Percentiles rank a stretch among this genome's conserved stretches.
These are phyloP conservation scores for Lepidium sativum DNA, from an alignment of 345 rosid genomes.

Conservation along the genomic window DNA sequence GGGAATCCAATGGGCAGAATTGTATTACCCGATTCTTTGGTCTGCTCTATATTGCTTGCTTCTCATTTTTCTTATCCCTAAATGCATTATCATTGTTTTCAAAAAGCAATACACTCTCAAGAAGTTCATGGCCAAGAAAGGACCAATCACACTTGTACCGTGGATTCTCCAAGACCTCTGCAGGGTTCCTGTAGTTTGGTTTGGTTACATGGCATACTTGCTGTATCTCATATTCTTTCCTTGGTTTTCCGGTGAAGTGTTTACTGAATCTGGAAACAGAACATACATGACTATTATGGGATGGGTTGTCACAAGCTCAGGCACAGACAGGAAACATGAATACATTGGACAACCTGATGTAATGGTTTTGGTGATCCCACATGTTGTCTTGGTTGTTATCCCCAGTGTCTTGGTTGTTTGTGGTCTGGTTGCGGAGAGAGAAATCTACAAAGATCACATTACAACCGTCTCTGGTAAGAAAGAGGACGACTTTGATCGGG, in stretches of 20 bases:
- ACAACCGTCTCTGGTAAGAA: conserved; percentile 52
- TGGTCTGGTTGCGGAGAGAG: conserved; percentile 70
- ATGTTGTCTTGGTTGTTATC: conserved; percentile 54
- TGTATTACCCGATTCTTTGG: conserved; percentile 72
- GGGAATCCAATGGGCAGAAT: conserved; percentile 77
- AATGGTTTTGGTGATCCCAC: conserved; percentile 80
- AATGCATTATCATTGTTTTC: conserved; percentile 35
- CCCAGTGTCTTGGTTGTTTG: conserved; percentile 46
- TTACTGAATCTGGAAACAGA: conserved; percentile 38
- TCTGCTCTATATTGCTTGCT: conserved; percentile 34
- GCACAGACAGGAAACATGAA: conserved; percentile 29
- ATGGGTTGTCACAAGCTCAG: conserved; percentile 48
- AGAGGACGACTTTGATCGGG: conserved; percentile 49
- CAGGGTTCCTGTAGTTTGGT: conserved; percentile 55
- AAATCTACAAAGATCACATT: conserved; percentile 40
- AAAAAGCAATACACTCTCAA: conserved; percentile 50
- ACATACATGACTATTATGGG: conserved; percentile 86
- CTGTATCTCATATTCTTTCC: conserved; percentile 63
- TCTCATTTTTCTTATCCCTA: conserved; percentile 51
- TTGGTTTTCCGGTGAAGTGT: conserved; percentile 69
- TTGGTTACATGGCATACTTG: conserved; percentile 52
- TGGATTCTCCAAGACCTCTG: conserved; percentile 76
- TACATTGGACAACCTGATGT: conserved; percentile 74
- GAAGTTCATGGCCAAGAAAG: conserved; percentile 38
- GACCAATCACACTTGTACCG: conserved; percentile 34